Evolutionary conservation across 208 protist genomes (phyloP), one percentile per base, ranked within the genome.

Genomic region (Angomonas deanei): DNA sequence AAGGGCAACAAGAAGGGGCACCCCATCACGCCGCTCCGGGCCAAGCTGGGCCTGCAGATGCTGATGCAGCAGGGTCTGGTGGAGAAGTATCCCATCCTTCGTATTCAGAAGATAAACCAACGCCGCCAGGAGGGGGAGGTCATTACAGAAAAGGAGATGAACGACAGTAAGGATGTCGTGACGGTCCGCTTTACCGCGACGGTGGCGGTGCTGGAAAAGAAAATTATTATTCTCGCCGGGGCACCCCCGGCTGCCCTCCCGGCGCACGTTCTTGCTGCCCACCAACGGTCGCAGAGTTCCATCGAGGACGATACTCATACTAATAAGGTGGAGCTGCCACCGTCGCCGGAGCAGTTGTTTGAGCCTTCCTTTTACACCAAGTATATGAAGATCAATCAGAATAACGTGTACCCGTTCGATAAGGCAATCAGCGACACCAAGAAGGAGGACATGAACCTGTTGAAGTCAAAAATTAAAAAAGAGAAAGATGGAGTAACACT

Each of bases 131-230:
- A 42, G 36, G n/a, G n/a, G n/a, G n/a, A n/a, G n/a, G n/a, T n/a
- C n/a, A n/a, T n/a, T n/a, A n/a, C n/a, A n/a, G n/a, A n/a, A n/a
- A n/a, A n/a, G n/a, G n/a, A n/a, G n/a, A n/a, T n/a, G n/a, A n/a
- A n/a, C n/a, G n/a, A n/a, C n/a, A n/a, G 47, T 17, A 53, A 71
- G 31, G 65, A 58, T n/a, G 67, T 71, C 72, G 71, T 92, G 30
- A 91, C 88, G 3, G 56, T 83, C 4, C 82, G 88, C 28, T 94
- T 94, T 59, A 86, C 81, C 50, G 85, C 83, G 24, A 94, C 88
- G 3, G 82, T 94, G 2, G 81, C 80, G 5, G 68, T 94, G 19
- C 87, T 80, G 42, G 75, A 60, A 49, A 82, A 85, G 78, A 73
- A 80, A 11, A 60, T 92, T 13, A 87, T 72, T 6, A 79, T 94